Evolutionary conservation across 805 yeast species (phyloP), one percentile per base, ranked within the genome.

Genomic region (Cephaloascus albidus): DNA sequence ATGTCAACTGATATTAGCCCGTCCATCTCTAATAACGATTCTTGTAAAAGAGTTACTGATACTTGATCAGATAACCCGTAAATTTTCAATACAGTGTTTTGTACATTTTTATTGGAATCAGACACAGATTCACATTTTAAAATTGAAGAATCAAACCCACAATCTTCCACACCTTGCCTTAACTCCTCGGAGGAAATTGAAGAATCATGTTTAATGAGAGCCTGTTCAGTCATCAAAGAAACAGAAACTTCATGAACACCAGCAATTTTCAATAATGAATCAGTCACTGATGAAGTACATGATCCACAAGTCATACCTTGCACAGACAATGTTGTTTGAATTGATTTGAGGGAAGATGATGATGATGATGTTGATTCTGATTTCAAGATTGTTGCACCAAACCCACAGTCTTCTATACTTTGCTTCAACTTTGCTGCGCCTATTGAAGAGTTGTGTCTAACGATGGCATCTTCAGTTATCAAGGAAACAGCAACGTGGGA

Each of bases 301-400:
- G 95, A 74, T 2, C 93, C 81, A 53, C 97, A 90, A 2, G 97
- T 89, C 97, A 89, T 90, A 2, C 97, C 97, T 14, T 62, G 57
- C 1, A 82, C 62, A 3, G 55, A 47, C 2, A 68, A 43, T 8
- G 18, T 41, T 3, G 51, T 41, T 8, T 8, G 17, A 18, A 33
- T 10, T n/a, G 17, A 14, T n/a, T n/a, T n/a, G n/a, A n/a, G n/a
- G n/a, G n/a, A n/a, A n/a, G n/a, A n/a, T n/a, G n/a, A n/a, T n/a
- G n/a, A n/a, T n/a, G n/a, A n/a, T n/a, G n/a, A n/a, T 8, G 33
- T 6, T 8, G 33, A 8, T 10, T 31, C 10, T 6, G 36, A 18
- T 20, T 18, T 20, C 23, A 18, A 33, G 8, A 26, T 30, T 14
- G 19, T 18, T 10, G 50, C 58, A 35, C 77, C 88, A 51, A 83